A percentile compares a stretch with the other conserved stretches of the same genome.
Evolutionary conservation across 768 basidiomycete species (phyloP).

Genomic region (Pleurotus tuoliensis): DNA sequence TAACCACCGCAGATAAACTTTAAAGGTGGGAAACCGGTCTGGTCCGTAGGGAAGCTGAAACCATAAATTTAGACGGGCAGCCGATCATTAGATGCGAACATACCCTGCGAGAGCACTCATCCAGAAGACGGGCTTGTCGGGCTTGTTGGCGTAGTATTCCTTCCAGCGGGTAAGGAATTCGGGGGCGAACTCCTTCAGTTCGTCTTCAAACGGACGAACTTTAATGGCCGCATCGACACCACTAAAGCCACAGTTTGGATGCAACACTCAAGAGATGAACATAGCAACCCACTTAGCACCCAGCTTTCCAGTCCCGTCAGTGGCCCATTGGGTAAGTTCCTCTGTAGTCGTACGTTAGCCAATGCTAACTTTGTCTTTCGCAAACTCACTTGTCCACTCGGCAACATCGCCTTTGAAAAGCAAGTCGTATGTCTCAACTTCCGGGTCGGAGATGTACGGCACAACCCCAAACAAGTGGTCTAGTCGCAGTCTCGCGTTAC

Average conservation of each 20-base stretch:
- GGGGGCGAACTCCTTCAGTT: constrained; percentile 32
- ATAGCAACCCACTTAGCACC: constrained; percentile 26
- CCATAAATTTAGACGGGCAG: too few relatives aligned
- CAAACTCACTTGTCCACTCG: constrained; percentile 4
- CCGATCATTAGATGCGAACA: not conserved
- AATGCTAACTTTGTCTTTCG: not conserved
- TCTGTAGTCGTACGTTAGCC: not conserved
- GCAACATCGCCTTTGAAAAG: constrained; percentile 11
- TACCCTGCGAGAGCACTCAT: constrained; percentile 26
- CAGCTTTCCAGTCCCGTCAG: constrained; percentile 29
- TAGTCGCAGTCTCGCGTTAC: not conserved
- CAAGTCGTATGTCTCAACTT: not conserved
- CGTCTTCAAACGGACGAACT: constrained; percentile 31
- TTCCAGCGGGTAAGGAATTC: constrained; percentile 31
- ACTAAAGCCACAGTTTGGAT: constrained; percentile 14
- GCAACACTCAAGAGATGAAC: not conserved
- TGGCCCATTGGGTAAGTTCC: constrained; percentile 22
- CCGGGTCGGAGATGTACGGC: constrained; percentile 8
- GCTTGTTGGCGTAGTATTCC: constrained; percentile 26
- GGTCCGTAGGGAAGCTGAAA: constrained; percentile 8
- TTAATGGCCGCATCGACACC: constrained; percentile 35
- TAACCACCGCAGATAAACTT: constrained; percentile 19
- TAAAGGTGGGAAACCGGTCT: constrained; percentile 10
- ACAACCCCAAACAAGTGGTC: constrained; percentile 10
- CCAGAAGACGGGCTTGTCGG: constrained; percentile 38